phyloP scores from a whole-genome alignment of 345 rosid genomes.

The Melastoma malabathricum region DNA sequence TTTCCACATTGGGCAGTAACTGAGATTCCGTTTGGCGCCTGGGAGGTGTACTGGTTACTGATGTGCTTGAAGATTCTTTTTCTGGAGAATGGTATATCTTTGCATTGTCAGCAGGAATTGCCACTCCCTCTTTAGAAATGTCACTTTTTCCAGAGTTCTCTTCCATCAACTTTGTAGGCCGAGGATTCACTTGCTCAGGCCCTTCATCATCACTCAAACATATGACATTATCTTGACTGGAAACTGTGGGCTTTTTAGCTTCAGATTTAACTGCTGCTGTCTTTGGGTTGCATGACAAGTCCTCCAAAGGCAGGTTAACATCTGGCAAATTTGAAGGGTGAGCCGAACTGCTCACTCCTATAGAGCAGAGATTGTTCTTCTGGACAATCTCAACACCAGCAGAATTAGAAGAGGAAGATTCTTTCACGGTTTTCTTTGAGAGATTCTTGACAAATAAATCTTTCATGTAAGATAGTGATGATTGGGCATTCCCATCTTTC shows the following conservation, averaged over 20 bases:
- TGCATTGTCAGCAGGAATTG: conserved; percentile 14
- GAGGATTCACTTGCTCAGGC: conserved; percentile 31
- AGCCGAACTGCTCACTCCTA: conserved; percentile 16
- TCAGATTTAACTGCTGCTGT: conserved; percentile 13
- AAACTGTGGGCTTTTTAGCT: conserved; percentile 22
- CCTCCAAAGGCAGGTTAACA: conserved; percentile 29
- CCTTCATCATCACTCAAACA: conserved; percentile 79
- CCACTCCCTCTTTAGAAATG: conserved; percentile 22
- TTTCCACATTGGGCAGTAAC: conserved; percentile 19
- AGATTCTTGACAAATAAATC: conserved; percentile 27
- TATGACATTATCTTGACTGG: conserved; percentile 32
- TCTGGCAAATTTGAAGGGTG: conserved; percentile 18
- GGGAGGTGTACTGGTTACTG: conserved; percentile 13
- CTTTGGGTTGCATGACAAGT: conserved; percentile 13
- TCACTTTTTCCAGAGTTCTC: conserved; percentile 8
- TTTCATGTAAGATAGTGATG: conserved; percentile 18
- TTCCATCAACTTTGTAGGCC: conserved; percentile 19
- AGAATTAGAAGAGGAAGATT: conserved; percentile 14
- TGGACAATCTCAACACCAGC: conserved; percentile 9
- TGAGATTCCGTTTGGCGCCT: conserved; percentile 15
- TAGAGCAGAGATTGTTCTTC: conserved; percentile 17
- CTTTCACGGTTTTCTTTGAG: conserved; percentile 17
- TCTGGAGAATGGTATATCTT: conserved; percentile 13
- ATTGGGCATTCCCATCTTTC: conserved; percentile 24
- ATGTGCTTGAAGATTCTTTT: conserved; percentile 10